phyloP scores from a whole-genome alignment of 495 filamentous ascomycete genomes.

The Neurospora sublineolata region DNA sequence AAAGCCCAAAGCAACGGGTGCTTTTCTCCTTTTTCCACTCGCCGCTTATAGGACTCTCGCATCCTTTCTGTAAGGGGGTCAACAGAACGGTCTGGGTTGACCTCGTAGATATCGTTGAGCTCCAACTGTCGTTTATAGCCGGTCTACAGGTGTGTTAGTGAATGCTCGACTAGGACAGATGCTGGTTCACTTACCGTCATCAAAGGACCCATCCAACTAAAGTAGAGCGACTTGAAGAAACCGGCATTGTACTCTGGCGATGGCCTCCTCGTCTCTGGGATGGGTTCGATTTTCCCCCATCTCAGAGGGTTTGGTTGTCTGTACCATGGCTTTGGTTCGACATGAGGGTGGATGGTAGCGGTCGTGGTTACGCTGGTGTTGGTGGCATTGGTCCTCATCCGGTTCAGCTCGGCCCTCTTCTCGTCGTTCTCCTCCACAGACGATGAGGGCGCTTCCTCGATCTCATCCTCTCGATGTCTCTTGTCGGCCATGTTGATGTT shows the following conservation, averaged over 20 bases:
- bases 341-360: constrained; percentile 14
- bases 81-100: constrained; percentile 70
- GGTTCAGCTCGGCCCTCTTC: constrained; percentile 25
- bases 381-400: constrained; percentile 33
- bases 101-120: constrained; percentile 71
- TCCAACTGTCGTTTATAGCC: constrained; percentile 82
- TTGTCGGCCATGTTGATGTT: neutral
- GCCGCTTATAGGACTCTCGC: constrained; percentile 52
- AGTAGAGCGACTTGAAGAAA: constrained; percentile 49
- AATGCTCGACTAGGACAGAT: neutral
- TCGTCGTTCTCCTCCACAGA: constrained; percentile 3
- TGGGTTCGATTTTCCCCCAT: constrained; percentile 46
- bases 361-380: constrained; percentile 30
- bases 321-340: constrained; percentile 44
- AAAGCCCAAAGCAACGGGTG: constrained; percentile 69
- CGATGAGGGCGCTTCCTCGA: neutral
- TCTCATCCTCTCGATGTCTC: constrained; percentile 5
- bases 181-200: constrained; percentile 44
- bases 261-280: constrained; percentile 43
- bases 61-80: constrained; percentile 54
- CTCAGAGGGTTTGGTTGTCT: constrained; percentile 51
- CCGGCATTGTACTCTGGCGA: constrained; percentile 48
- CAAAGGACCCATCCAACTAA: constrained; percentile 57
- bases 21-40: constrained; percentile 54
- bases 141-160: constrained; percentile 27